These are phyloP conservation scores for Suzukiozyma palmioleophila DNA, from an alignment of 1,139 yeast genomes.

Conservation along the genomic window DNA sequence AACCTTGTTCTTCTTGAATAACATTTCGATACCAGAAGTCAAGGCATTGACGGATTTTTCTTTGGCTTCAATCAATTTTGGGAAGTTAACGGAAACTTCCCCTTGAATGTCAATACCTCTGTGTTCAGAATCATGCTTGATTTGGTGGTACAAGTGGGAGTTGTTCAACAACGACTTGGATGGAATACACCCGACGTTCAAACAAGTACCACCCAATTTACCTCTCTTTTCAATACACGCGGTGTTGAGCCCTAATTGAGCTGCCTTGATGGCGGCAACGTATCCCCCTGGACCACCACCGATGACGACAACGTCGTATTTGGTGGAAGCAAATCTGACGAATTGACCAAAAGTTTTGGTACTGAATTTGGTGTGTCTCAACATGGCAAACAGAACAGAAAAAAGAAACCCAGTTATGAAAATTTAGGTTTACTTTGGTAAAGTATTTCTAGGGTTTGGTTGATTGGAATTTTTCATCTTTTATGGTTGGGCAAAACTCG, in stretches of 20 bases:
- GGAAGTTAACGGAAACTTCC: slow-evolving; percentile 70
- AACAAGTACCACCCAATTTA: slow-evolving; percentile 93
- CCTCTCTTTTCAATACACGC: slow-evolving; percentile 98
- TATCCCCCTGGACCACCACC: slow-evolving; percentile 99
- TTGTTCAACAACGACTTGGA: slow-evolving; percentile 94
- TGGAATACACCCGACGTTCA: slow-evolving; percentile 98
- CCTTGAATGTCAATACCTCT: slow-evolving; percentile 87
- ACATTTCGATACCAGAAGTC: slow-evolving; percentile 90
- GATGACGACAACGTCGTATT: slow-evolving; percentile 88
- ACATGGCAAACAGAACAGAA: not conserved
- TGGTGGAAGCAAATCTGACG: slow-evolving; percentile 36
- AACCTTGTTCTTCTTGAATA: slow-evolving; percentile 94
- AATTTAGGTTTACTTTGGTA: too few relatives aligned
- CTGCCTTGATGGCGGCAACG: slow-evolving; percentile 98
- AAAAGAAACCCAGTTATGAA: too few relatives aligned
- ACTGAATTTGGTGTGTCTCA: slow-evolving; percentile 1
- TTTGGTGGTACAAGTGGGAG: slow-evolving; percentile 88
- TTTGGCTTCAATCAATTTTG: slow-evolving; percentile 85
- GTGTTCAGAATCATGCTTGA: slow-evolving; percentile 74
- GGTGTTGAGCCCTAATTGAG: slow-evolving; percentile 89
- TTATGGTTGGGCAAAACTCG: slow-evolving; percentile 1
- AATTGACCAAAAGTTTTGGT: slow-evolving; percentile 18
- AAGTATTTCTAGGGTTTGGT: too few relatives aligned
- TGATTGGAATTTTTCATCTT: not conserved
- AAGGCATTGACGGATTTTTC: slow-evolving; percentile 83